phyloP scores from a whole-genome alignment of 441 rosid genomes.

The Erodium texanum region DNA sequence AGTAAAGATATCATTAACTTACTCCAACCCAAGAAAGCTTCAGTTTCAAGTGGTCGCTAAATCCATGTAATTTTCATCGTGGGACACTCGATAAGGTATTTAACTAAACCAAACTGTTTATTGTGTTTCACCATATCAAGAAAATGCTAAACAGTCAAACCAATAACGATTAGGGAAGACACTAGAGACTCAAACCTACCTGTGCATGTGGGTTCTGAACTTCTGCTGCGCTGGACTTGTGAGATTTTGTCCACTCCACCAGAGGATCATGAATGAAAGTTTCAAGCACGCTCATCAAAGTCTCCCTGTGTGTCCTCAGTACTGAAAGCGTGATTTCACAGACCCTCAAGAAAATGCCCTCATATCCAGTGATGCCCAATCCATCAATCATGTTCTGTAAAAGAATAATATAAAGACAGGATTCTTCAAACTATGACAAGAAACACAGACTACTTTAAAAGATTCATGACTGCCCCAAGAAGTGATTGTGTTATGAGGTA shows the following conservation, averaged over 20 bases:
- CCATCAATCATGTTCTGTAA: slow-evolving; percentile 97
- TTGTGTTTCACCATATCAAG: too few species aligned
- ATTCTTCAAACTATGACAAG: neutral
- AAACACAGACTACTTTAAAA: neutral
- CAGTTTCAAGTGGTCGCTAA: too few species aligned
- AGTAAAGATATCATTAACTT: too few species aligned
- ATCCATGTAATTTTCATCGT: too few species aligned
- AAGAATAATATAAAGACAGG: slow-evolving; percentile 15
- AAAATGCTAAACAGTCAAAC: too few species aligned
- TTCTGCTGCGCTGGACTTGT: slow-evolving; percentile 94
- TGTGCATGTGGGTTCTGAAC: slow-evolving; percentile 99
- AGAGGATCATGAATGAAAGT: slow-evolving; percentile 99
- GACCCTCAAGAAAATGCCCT: slow-evolving; percentile 79
- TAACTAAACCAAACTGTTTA: neutral
- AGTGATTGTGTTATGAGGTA: too few species aligned
- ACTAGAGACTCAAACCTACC: slow-evolving; percentile 62
- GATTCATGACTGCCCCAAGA: neutral
- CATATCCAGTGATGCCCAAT: slow-evolving; percentile 95
- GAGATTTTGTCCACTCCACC: slow-evolving; percentile 98
- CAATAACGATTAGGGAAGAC: neutral
- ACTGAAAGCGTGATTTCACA: slow-evolving; percentile 93
- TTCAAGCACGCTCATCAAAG: slow-evolving; percentile 95
- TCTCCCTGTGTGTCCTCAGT: slow-evolving; percentile 83
- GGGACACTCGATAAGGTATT: too few species aligned
- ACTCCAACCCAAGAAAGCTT: too few species aligned